Percentiles rank a stretch among this genome's conserved stretches.
These are phyloP conservation scores for Pseudozyma pruni DNA, from an alignment of 1,284 basidiomycete species.

Conservation along the genomic window DNA sequence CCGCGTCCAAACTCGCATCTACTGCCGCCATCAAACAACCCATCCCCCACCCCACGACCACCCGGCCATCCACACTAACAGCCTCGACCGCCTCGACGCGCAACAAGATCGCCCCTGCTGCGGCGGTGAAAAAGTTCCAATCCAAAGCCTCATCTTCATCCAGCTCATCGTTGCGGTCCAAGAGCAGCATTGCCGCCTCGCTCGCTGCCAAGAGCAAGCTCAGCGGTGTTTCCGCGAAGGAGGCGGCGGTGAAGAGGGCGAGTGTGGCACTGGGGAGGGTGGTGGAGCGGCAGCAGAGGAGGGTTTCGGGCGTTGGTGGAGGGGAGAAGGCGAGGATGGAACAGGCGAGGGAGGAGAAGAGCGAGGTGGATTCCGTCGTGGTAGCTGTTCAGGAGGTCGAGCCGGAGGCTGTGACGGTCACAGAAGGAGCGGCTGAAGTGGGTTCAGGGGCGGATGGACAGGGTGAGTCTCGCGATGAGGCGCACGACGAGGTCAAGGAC, in stretches of 20 bases:
- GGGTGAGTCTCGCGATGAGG: too few relatives aligned
- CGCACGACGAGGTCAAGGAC: too few relatives aligned
- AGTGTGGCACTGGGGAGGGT: neutral
- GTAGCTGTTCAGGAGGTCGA: too few relatives aligned
- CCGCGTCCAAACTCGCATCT: neutral
- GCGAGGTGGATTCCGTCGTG: neutral
- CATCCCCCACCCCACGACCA: neutral
- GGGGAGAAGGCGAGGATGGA: neutral
- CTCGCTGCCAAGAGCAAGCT: constrained; percentile 31
- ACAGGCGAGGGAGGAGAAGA: neutral
- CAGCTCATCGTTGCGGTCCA: constrained; percentile 8
- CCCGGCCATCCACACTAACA: constrained; percentile 15
- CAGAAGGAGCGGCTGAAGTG: too few relatives aligned
- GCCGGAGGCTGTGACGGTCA: too few relatives aligned
- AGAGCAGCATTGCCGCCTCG: constrained; percentile 27
- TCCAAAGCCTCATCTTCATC: constrained; percentile 28
- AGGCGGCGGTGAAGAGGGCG: constrained; percentile 19
- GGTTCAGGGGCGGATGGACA: too few relatives aligned
- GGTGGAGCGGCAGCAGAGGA: constrained; percentile 10
- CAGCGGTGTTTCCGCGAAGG: constrained; percentile 14
- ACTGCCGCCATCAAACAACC: neutral
- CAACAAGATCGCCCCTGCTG: constrained; percentile 31
- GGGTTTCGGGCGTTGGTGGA: constrained; percentile 6
- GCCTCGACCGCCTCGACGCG: constrained; percentile 41
- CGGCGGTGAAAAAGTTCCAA: constrained; percentile 24